Evolutionary conservation across 148 eudicot species (phyloP), one percentile per base, ranked within the genome.

Genomic region (Vaccinium myrtillus): DNA sequence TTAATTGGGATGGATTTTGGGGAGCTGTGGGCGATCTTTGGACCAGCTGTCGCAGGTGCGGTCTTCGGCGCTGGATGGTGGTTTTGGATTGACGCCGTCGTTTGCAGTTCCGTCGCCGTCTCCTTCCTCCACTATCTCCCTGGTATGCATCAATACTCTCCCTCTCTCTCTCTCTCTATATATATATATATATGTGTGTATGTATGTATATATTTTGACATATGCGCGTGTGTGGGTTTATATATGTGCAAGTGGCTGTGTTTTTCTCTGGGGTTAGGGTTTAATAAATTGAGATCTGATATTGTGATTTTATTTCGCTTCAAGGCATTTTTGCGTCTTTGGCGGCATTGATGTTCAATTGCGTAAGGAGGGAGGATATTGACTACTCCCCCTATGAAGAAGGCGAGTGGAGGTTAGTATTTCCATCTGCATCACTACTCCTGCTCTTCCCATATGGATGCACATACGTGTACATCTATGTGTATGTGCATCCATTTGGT

Each of bases 81-180:
- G 99, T 96, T 96, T 86, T 96, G 99, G 98, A 92, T 96, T 10
- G 99, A 96, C 90, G 99, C 99, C 88, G 98, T 95, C 48, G 98
- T 95, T 67, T 95, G 98, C 84, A 94, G 96, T 75, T 81, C 96
- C 75, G 93, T 94, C 79, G 43, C 90, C 71, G 89, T 96, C 84
- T 91, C 99, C 43, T 96, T 96, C 89, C 88, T 96, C 70, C 97
- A 96, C 88, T 96, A 96, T 81, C 97, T 94, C 13, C 99, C 98
- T 0, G 98, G 98, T 93, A 86, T 36, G 21, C 46, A 65, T 56
- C 67, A 27, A 3, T 32, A 32, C 51, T 82, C 63, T 84, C 83
- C 69, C 63, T 87, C 54, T 18, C 48, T 13, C 9, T 51, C 6
- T 69, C 56, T 79, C 8, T 69, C 6, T 69, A 36, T 69, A 14